Evolutionary conservation across 2,329 filamentous ascomycete species (phyloP).

Genomic region (Fusarium agapanthi): DNA sequence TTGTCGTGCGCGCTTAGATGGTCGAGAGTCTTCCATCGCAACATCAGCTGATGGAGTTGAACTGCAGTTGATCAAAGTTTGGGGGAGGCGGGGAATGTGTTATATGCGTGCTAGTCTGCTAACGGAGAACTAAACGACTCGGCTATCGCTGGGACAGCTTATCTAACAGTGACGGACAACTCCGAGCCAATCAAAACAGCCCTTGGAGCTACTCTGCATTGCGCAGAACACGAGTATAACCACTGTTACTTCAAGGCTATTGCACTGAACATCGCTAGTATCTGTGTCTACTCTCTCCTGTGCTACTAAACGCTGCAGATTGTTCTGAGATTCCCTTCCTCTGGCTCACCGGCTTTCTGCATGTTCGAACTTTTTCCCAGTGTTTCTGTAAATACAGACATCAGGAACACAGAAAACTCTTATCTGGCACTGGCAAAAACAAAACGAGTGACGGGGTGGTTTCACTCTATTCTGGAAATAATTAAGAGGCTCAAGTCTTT

Average conservation of each 20-base stretch:
- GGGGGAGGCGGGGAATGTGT: not conserved
- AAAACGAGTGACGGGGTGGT: accelerated
- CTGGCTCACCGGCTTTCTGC: not conserved
- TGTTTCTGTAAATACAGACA: not conserved
- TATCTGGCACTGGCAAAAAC: accelerated
- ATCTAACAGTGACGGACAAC: not conserved
- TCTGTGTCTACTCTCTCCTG: accelerated
- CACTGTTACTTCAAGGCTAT: accelerated
- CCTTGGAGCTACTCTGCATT: accelerated
- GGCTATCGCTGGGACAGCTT: not conserved
- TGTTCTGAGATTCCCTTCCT: not conserved
- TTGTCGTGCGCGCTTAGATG: not conserved
- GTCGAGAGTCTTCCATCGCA: not conserved
- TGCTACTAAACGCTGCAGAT: accelerated
- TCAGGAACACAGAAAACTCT: not conserved
- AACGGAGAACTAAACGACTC: not conserved
- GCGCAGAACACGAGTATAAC: accelerated
- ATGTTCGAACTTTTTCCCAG: not conserved
- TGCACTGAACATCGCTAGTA: not conserved
- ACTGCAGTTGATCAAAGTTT: too few relatives aligned
- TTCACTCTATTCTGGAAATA: accelerated
- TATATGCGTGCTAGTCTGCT: not conserved
- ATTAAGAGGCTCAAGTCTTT: not conserved
- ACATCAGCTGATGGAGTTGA: not conserved
- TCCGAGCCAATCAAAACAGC: not conserved